phyloP scores from a whole-genome alignment of 345 rosid species.

The Eucalyptus decipiens region DNA sequence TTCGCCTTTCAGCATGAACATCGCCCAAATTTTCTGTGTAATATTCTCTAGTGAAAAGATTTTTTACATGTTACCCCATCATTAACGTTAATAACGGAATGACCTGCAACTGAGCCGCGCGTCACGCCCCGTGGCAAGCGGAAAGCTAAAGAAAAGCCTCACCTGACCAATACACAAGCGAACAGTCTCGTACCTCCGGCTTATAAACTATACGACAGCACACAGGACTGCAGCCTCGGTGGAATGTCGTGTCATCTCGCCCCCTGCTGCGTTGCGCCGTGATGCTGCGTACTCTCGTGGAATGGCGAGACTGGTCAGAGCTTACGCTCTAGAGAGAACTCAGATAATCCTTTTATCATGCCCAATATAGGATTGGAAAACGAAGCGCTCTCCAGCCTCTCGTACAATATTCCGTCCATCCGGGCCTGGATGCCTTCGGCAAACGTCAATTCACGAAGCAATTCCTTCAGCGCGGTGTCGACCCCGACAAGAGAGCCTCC shows the following conservation, averaged over 20 bases:
- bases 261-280: not conserved
- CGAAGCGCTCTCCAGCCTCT: conserved; percentile 49
- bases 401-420: conserved; percentile 82
- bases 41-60: too few relatives aligned
- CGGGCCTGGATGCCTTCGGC: conserved; percentile 75
- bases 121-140: not conserved
- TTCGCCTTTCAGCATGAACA: too few relatives aligned
- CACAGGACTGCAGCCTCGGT: not conserved
- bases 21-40: too few relatives aligned
- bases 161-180: not conserved
- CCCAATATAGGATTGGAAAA: conserved; percentile 35
- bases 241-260: not conserved
- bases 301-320: not conserved
- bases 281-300: not conserved
- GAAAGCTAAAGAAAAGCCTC: not conserved
- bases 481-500: conserved; percentile 66
- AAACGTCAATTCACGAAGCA: conserved; percentile 43
- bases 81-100: too few relatives aligned
- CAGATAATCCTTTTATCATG: conserved; percentile 62
- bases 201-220: not conserved
- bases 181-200: not conserved
- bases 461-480: conserved; percentile 44
- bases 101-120: too few relatives aligned
- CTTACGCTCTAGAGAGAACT: conserved; percentile 30
- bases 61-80: too few relatives aligned